Percentiles rank a stretch among this genome's conserved stretches.
phyloP scores from a whole-genome alignment of 192 early-diverging fungal species.

The Martensiomyces pterosporus region DNA sequence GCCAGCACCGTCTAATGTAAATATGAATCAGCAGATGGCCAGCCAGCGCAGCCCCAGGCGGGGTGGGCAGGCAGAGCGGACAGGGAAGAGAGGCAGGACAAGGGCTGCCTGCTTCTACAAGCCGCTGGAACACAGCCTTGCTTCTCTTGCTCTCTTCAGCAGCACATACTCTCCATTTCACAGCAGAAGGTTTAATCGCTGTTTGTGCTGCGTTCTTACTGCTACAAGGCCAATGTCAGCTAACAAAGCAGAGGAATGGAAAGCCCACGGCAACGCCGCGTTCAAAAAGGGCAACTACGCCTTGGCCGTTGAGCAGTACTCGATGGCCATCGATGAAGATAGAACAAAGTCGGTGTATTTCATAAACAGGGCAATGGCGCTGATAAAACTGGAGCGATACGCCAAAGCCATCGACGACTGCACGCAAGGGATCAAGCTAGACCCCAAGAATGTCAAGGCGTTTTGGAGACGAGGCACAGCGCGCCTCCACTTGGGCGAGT shows the following conservation, averaged over 20 bases:
- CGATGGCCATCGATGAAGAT: slow-evolving; percentile 59
- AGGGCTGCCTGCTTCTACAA: no score
- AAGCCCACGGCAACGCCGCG: slow-evolving; percentile 58
- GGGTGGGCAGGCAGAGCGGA: no score
- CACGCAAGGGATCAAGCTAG: slow-evolving; percentile 4
- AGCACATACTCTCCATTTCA: no score
- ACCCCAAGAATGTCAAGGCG: slow-evolving; percentile 16
- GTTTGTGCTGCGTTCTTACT: slow-evolving; percentile 1
- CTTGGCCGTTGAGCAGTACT: slow-evolving; percentile 61
- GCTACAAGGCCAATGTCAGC: slow-evolving; percentile 4
- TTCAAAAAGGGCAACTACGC: slow-evolving; percentile 56
- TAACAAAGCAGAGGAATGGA: slow-evolving; percentile 8
- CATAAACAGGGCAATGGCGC: slow-evolving; percentile 80
- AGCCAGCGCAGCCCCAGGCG: no score
- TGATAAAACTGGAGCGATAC: slow-evolving; percentile 68
- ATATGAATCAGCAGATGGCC: no score
- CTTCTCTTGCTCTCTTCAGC: no score
- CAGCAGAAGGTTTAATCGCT: no score
- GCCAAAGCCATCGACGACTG: slow-evolving; percentile 8
- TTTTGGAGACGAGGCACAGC: slow-evolving; percentile 21
- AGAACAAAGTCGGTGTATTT: slow-evolving; percentile 54
- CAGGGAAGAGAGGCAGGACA: no score
- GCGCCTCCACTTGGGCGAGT: background rate
- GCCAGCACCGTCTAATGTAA: no score
- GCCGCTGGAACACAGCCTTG: no score